A percentile compares a stretch with the other conserved stretches of the same genome.
These are phyloP conservation scores for Amanita inopinata DNA, from an alignment of 768 basidiomycete species.

Conservation along the genomic window DNA sequence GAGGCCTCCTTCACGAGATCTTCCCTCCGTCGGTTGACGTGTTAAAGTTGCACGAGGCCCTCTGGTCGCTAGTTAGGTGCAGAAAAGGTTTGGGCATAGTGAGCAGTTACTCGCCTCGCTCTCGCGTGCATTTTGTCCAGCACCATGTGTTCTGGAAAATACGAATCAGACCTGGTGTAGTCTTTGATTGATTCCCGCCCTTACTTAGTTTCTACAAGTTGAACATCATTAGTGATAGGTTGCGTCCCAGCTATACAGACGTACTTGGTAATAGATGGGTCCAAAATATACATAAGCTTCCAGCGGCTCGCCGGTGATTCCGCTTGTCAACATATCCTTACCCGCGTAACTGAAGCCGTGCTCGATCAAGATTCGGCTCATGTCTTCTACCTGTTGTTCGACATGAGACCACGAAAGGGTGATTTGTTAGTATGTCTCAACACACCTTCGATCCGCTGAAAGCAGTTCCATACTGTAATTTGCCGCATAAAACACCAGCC, in stretches of 20 bases:
- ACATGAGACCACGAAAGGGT: not conserved
- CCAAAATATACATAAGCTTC: constrained; percentile 99
- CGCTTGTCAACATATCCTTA: constrained; percentile 98
- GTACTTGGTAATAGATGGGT: constrained; percentile 93
- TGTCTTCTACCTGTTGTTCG: constrained; percentile 99
- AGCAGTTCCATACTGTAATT: constrained; percentile 89
- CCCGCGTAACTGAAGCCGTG: constrained; percentile 95
- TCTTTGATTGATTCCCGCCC: constrained; percentile 18
- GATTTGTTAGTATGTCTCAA: not conserved
- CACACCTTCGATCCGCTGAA: constrained; percentile 94
- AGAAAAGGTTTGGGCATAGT: constrained; percentile 4
- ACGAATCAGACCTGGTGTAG: constrained; percentile 3
- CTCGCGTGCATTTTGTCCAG: constrained; percentile 99
- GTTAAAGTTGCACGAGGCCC: constrained; percentile 95
- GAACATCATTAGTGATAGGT: constrained; percentile 12
- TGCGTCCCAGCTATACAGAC: constrained; percentile 13
- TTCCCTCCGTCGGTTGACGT: constrained; percentile 96
- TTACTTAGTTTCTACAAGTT: constrained; percentile 85
- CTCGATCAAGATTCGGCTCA: constrained; percentile 93
- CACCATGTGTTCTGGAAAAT: constrained; percentile 82
- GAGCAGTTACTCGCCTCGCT: constrained; percentile 52
- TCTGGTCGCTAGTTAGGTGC: constrained; percentile 26
- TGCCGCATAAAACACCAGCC: constrained; percentile 88
- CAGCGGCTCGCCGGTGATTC: constrained; percentile 93
- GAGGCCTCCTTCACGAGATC: constrained; percentile 93